phyloP scores from a whole-genome alignment of 495 filamentous ascomycete species.

The Penicillium ochrochloron region DNA sequence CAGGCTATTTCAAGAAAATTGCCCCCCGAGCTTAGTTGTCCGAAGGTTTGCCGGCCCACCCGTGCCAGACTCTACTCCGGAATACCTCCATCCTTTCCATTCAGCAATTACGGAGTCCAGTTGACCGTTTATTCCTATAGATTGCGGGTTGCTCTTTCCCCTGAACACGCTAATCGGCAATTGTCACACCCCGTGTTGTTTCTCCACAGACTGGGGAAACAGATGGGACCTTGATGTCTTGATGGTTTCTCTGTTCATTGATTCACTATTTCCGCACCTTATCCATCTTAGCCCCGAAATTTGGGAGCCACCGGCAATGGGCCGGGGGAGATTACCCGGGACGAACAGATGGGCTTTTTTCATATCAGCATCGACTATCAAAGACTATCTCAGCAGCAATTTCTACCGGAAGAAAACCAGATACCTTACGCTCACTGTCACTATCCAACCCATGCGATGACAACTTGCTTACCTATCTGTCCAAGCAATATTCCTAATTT shows the following conservation, averaged over 20 bases:
- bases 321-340: not conserved
- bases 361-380: not conserved
- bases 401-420: not conserved
- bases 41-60: constrained; percentile 28
- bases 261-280: not conserved
- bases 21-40: constrained; percentile 11
- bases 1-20: constrained; percentile 25
- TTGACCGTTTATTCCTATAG: not conserved
- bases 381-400: not conserved
- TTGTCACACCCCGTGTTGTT: constrained; percentile 9
- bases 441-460: not conserved
- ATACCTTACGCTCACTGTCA: not conserved
- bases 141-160: not conserved
- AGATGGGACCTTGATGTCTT: not conserved
- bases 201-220: constrained; percentile 20
- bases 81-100: constrained; percentile 1
- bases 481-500: constrained; percentile 1
- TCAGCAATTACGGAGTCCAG: not conserved
- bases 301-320: not conserved
- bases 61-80: constrained; percentile 18
- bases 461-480: not conserved
- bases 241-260: constrained; percentile 2
- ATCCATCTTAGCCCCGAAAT: not conserved
- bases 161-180: constrained; percentile 13
- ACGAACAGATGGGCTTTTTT: constrained; percentile 4